Base-by-base conservation (phyloP, 352 stramenopile species). In the Paralagenidium karlingii region DNA sequence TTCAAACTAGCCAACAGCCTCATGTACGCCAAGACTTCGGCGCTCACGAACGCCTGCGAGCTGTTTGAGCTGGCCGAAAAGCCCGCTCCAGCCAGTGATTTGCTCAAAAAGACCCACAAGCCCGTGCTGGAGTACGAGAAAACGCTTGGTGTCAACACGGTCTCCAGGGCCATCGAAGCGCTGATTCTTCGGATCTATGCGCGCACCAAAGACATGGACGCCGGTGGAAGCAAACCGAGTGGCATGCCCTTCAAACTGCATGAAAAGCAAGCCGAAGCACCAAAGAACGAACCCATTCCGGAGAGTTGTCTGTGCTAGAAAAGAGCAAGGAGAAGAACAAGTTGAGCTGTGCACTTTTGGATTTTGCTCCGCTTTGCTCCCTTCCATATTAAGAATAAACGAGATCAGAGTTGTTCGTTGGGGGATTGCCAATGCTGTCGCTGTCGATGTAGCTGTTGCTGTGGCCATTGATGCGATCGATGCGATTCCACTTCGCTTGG, bases 151-250 rank as follows among this genome's bases (percentile, higher is more conserved):
- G 55, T 78, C 19, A 50, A 47, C 41, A 75, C 58, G 0, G 58
- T 82, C 18, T 60, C 63, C 8, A 54, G 77, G 38, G 68, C 66
- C 6, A 54, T 85, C 11, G 71, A 85, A 38, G 63, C 68, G 13
- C 68, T 85, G 12, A 43, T 85, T 18, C 21, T 82, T 10, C 60
- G 63, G 22, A 80, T 82, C 47, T 82, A 80, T 49, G 60, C 63
- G 41, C 68, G 68, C n/a, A 78, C 68, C 19, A 75, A 75, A 41
- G 47, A 80, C 48, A 74, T 78, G 39, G 25, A 47, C 3, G 65
- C 63, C 0, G 65, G 61, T 8, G 68, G 54, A 1, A 55, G 44
- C 33, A 79, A 77, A 42, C 58, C 55, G n/a, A 69, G 55, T 20
- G 68, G 65, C 15, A 46, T 45, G 8, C 32, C 50, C 2, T 78